Evolutionary conservation across 495 filamentous ascomycete genomes (phyloP), one percentile per base, ranked within the genome.

Genomic region (Annulohypoxylon nitens): DNA sequence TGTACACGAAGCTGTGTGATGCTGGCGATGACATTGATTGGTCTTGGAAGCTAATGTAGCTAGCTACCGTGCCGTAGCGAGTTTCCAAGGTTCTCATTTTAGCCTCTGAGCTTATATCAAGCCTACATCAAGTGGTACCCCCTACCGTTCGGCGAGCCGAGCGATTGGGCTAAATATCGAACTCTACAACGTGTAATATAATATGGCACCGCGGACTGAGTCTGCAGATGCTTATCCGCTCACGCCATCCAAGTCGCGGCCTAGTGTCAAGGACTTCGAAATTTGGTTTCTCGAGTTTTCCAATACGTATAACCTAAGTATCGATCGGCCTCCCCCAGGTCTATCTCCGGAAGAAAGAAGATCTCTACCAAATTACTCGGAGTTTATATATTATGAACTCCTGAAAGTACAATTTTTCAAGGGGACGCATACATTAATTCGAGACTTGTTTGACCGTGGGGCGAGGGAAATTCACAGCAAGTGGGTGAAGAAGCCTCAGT

Each of bases 221-320:
- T 34, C 50, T 54, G 20, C 20, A 23, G 20, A 1, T 23, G 50
- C 50, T 54, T 54, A 33, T 7, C 54, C 54, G 7, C 33, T 47
- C 11, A 78, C 69, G 11, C 71, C 76, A 11, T 55, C 70, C 3
- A 67, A 67, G 23, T 45, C 16, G 18, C 45, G 47, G 37, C 59
- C 23, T 11, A 50, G 50, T 16, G 37, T 41, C 37, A 25, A 20
- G 23, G 63, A 70, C 0, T 78, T 78, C 53, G 72, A 77, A 25
- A 61, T 78, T 11, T 78, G 77, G 77, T 78, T 77, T 61, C 66
- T 78, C 57, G 75, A 78, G 33, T 77, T 78, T 48, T 78, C 75
- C 48, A 77, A 78, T 11, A 18, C 58, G 0, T 78, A 78, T 45
- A 77, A 71, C 55, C 62, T 78, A 30, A 71, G 74, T 59, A 64